Percentiles rank a stretch among this genome's conserved stretches.
These are phyloP conservation scores for Rhizopus microsporus DNA, from an alignment of 371 early-diverging fungal genomes.

Conservation along the genomic window DNA sequence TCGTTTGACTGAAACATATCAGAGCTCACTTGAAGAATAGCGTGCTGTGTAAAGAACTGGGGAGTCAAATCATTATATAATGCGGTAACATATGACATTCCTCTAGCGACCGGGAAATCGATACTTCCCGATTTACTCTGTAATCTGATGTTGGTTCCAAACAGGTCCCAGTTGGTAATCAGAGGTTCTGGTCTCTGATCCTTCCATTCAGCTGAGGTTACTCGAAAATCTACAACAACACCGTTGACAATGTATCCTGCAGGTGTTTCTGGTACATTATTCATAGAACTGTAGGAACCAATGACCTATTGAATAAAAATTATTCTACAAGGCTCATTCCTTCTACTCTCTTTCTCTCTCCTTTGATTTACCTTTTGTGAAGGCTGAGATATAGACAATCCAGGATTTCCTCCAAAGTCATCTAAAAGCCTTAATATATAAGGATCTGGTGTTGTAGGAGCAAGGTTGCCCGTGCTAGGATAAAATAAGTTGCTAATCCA, in stretches of 20 bases:
- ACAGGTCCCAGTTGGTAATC: slow-evolving; percentile 40
- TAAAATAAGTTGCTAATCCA: slow-evolving; percentile 54
- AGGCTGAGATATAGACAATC: slow-evolving; percentile 43
- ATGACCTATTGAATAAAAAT: slow-evolving; percentile 15
- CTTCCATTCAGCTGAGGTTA: slow-evolving; percentile 43
- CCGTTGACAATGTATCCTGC: slow-evolving; percentile 46
- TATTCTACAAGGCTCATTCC: neutral
- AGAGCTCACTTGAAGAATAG: slow-evolving; percentile 31
- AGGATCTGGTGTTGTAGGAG: slow-evolving; percentile 51
- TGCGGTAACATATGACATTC: slow-evolving; percentile 55
- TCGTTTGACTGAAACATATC: slow-evolving; percentile 13
- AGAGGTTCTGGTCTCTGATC: slow-evolving; percentile 13
- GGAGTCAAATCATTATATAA: slow-evolving; percentile 51
- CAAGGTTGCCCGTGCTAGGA: slow-evolving; percentile 36
- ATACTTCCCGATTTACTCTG: slow-evolving; percentile 13
- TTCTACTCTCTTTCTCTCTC: slow-evolving; percentile 5
- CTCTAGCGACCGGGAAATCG: slow-evolving; percentile 51
- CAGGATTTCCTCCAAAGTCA: slow-evolving; percentile 41
- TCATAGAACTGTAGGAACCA: slow-evolving; percentile 41
- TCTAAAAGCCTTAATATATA: slow-evolving; percentile 47
- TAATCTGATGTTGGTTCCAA: slow-evolving; percentile 34
- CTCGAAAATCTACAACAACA: slow-evolving; percentile 39
- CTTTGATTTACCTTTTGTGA: slow-evolving; percentile 16
- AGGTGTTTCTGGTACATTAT: slow-evolving; percentile 40
- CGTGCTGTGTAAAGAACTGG: slow-evolving; percentile 50